Evolutionary conservation across 805 yeast species (phyloP).

Genomic region (Yamadazyma olivae): DNA sequence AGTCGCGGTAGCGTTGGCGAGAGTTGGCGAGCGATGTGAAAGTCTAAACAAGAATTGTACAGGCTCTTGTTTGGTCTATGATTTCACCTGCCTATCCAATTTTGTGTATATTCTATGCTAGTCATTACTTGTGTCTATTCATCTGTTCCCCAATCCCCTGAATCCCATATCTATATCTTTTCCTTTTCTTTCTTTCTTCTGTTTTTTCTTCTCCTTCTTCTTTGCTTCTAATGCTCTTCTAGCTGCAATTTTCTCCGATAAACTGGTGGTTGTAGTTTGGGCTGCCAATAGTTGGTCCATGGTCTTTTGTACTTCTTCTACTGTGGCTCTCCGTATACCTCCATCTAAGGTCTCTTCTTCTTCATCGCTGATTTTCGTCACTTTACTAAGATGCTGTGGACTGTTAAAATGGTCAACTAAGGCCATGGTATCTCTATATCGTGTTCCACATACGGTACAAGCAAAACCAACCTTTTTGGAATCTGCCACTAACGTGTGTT

Average conservation of each 20-base stretch:
- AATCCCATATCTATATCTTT: background rate
- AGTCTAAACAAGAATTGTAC: too few relatives aligned
- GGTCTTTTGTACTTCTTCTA: constrained; percentile 25
- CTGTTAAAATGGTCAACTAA: constrained; percentile 82
- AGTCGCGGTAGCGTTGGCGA: too few relatives aligned
- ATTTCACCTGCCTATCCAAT: too few relatives aligned
- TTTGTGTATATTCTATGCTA: too few relatives aligned
- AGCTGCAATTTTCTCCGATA: background rate
- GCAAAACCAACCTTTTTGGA: constrained; percentile 71
- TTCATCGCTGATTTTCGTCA: constrained; percentile 8
- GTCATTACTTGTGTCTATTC: too few relatives aligned
- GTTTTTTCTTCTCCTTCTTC: background rate
- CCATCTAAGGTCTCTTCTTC: constrained; percentile 25
- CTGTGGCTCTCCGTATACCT: constrained; percentile 34
- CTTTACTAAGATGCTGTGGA: constrained; percentile 55
- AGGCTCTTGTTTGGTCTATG: too few relatives aligned
- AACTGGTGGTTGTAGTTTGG: background rate
- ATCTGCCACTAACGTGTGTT: constrained; percentile 29
- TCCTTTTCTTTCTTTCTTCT: background rate
- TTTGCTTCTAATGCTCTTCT: constrained; percentile 1
- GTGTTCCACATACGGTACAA: constrained; percentile 76
- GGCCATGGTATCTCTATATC: constrained; percentile 80
- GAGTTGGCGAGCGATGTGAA: too few relatives aligned
- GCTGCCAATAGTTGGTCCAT: constrained; percentile 5
- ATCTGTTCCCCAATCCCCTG: background rate